These are phyloP conservation scores for Talaromyces piceae DNA, from an alignment of 2,329 filamentous ascomycete genomes.

Conservation along the genomic window DNA sequence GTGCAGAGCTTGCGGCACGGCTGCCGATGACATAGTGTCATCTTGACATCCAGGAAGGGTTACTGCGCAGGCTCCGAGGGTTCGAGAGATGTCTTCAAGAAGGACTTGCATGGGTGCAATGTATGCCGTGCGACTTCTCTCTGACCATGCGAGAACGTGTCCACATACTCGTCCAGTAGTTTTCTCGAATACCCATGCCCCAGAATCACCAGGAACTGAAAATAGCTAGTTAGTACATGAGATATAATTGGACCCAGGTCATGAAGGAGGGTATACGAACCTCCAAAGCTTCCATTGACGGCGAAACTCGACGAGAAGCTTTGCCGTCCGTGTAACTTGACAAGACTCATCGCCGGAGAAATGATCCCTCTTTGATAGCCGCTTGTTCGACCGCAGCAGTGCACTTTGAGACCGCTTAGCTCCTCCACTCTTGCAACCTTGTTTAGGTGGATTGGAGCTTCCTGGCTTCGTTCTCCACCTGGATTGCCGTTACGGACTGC, in stretches of 20 bases:
- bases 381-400: slow-evolving; percentile 81
- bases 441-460: slow-evolving; percentile 45
- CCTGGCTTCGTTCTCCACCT: slow-evolving; percentile 39
- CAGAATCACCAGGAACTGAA: slow-evolving; percentile 75
- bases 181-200: slow-evolving; percentile 85
- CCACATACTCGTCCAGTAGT: slow-evolving; percentile 73
- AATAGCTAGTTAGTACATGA: slow-evolving; percentile 9
- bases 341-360: slow-evolving; percentile 66
- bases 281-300: slow-evolving; percentile 53
- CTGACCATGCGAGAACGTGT: slow-evolving; percentile 83
- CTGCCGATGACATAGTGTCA: slow-evolving; percentile 17
- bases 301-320: slow-evolving; percentile 69
- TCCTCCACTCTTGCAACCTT: slow-evolving; percentile 46
- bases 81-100: slow-evolving; percentile 75
- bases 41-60: slow-evolving; percentile 53
- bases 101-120: slow-evolving; percentile 93
- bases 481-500: slow-evolving; percentile 1
- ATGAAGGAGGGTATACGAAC: slow-evolving; percentile 25
- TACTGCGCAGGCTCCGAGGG: slow-evolving; percentile 63
- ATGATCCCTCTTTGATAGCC: slow-evolving; percentile 75
- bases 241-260: background rate
- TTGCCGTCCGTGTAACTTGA: slow-evolving; percentile 78
- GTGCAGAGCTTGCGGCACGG: slow-evolving; percentile 13
- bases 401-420: slow-evolving; percentile 69
- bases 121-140: slow-evolving; percentile 73